Base-by-base conservation (phyloP, 495 filamentous ascomycete species). In the Amphirosellinia nigrospora region DNA sequence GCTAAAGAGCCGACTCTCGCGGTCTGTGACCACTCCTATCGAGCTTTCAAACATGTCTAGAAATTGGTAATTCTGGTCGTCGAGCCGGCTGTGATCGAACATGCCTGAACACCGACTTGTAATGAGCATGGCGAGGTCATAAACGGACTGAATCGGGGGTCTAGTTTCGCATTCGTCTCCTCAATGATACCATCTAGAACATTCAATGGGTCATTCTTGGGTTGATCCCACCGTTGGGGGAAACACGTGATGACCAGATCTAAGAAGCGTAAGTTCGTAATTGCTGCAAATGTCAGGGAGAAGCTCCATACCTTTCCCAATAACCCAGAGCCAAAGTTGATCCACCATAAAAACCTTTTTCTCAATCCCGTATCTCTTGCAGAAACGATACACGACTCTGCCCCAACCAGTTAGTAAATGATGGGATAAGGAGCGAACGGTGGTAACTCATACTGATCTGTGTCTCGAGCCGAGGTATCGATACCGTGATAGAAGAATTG, bases 301-400 rank as follows among this genome's bases (percentile, higher is more conserved):
- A 26, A 36, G 36, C 11, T 23, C 4, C 46, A 8, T 64, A 78
- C 75, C 87, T 68, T 86, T 84, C 2, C 89, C 88, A 9, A 92
- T 74, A 26, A 91, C 82, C 88, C 89, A 92, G 78, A 92, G 86
- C 90, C 90, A 93, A 8, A 92, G 79, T 73, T 92, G 89, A 73
- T 92, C 90, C 5, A 93, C 90, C 90, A 92, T 93, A 74, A 91
- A 89, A 11, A 93, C 86, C 71, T 92, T 92, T 1, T 85, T 84
- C 59, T 90, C 88, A n/a, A 80, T 73, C 1, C 73, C 72, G 15
- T 81, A 73, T 21, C 77, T 77, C 68, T 81, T 78, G 70, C 84
- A 86, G 73, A 91, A 92, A 5, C 90, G 85, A 71, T 88, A 92
- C 3, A 93, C 89, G 5, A 93, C 90, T 30, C 68, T 70, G 21